Percentiles rank a stretch among this genome's conserved stretches.
phyloP scores from a whole-genome alignment of 2,329 filamentous ascomycete species.

The Arthrobotrys pseudoclavata region DNA sequence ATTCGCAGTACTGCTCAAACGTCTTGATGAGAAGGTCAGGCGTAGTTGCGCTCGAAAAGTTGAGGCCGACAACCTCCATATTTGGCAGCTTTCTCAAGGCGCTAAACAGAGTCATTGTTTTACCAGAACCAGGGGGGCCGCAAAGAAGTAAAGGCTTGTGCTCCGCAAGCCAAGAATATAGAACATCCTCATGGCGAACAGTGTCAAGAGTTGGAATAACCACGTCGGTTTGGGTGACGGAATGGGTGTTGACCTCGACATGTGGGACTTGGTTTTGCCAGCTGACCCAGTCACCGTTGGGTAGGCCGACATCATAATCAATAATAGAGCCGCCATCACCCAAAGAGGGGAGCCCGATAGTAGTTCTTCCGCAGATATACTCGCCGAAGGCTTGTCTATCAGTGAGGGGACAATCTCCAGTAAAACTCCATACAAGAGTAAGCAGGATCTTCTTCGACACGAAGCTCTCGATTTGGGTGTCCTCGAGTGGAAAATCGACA shows the following conservation, averaged over 20 bases:
- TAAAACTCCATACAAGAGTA: slow-evolving; percentile 93
- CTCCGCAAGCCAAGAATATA: slow-evolving; percentile 99
- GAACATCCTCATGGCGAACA: slow-evolving; percentile 96
- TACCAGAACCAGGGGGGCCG: slow-evolving; percentile 96
- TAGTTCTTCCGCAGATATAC: slow-evolving; percentile 83
- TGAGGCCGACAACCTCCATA: slow-evolving; percentile 99
- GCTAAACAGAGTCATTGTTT: slow-evolving; percentile 99
- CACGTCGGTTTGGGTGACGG: slow-evolving; percentile 96
- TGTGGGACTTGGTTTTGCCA: slow-evolving; percentile 96
- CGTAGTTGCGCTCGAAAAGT: slow-evolving; percentile 98
- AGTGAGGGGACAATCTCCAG: slow-evolving; percentile 88
- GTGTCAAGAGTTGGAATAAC: slow-evolving; percentile 98
- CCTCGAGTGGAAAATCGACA: slow-evolving; percentile 90
- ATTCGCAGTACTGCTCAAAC: slow-evolving; percentile 99
- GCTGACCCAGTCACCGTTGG: slow-evolving; percentile 86
- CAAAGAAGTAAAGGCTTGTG: slow-evolving; percentile 97
- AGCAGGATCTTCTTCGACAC: slow-evolving; percentile 94
- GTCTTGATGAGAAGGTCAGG: slow-evolving; percentile 98
- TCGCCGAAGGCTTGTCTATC: slow-evolving; percentile 94
- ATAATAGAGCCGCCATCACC: slow-evolving; percentile 85
- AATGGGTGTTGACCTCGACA: slow-evolving; percentile 98
- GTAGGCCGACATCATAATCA: slow-evolving; percentile 91
- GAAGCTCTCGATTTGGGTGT: slow-evolving; percentile 89
- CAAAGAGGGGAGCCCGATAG: slow-evolving; percentile 84
- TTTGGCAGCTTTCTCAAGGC: slow-evolving; percentile 95